phyloP scores from a whole-genome alignment of 2,329 filamentous ascomycete species.

The Fusarium sulawesiense region DNA sequence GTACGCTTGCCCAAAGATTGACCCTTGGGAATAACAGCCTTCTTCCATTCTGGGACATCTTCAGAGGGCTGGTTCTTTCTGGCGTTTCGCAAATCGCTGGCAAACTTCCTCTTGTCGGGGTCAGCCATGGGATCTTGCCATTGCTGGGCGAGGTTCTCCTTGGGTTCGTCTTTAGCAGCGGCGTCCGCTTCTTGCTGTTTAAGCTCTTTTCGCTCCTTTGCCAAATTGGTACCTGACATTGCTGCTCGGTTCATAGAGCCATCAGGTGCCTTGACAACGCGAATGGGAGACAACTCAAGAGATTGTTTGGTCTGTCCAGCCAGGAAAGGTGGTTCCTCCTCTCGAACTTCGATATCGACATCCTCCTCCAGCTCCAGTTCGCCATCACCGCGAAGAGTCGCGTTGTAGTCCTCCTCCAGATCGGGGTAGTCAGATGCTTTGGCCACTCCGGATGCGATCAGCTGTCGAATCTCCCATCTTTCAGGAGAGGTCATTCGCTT shows the following conservation, averaged over 20 bases:
- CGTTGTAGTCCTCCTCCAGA: slow-evolving; percentile 92
- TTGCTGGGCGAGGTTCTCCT: slow-evolving; percentile 86
- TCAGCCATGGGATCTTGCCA: slow-evolving; percentile 98
- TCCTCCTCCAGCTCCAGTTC: slow-evolving; percentile 95
- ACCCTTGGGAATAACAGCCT: slow-evolving; percentile 81
- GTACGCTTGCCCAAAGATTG: slow-evolving; percentile 87
- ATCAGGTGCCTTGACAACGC: slow-evolving; percentile 96
- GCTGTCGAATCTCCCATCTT: slow-evolving; percentile 95
- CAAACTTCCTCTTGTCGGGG: slow-evolving; percentile 87
- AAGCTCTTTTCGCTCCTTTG: slow-evolving; percentile 90
- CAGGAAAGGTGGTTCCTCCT: slow-evolving; percentile 96
- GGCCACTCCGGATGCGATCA: slow-evolving; percentile 94
- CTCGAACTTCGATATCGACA: slow-evolving; percentile 94
- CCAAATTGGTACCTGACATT: slow-evolving; percentile 88
- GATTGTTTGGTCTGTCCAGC: slow-evolving; percentile 97
- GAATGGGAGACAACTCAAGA: slow-evolving; percentile 91
- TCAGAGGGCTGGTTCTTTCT: slow-evolving; percentile 71
- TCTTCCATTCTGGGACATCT: slow-evolving; percentile 91
- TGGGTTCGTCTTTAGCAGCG: slow-evolving; percentile 77
- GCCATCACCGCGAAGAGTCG: slow-evolving; percentile 84
- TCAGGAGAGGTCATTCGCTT: slow-evolving; percentile 98
- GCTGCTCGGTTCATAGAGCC: slow-evolving; percentile 97
- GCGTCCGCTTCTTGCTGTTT: slow-evolving; percentile 87
- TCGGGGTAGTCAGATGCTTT: slow-evolving; percentile 95
- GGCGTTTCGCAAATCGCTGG: slow-evolving; percentile 81